These are phyloP conservation scores for Sphaerulina musiva DNA, from an alignment of 2,329 filamentous ascomycete genomes.

Conservation along the genomic window DNA sequence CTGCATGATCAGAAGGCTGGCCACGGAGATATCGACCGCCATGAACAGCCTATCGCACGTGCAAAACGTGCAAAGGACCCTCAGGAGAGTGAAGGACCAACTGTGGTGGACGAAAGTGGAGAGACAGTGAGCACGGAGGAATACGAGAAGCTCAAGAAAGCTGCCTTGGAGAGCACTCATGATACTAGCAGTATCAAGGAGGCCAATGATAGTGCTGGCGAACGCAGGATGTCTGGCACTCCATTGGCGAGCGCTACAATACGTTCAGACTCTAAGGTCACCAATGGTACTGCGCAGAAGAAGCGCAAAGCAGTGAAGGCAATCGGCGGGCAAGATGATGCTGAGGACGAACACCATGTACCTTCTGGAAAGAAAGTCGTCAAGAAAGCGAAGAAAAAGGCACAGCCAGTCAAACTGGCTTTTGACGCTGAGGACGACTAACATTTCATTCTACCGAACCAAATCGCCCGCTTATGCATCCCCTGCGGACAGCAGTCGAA, in stretches of 20 bases:
- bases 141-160: slow-evolving; percentile 36
- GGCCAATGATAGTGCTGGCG: slow-evolving; percentile 17
- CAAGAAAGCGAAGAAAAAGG: slow-evolving; percentile 33
- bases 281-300: slow-evolving; percentile 27
- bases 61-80: slow-evolving; percentile 52
- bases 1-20: slow-evolving; percentile 49
- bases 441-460: too few species aligned
- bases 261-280: slow-evolving; percentile 17
- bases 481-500: too few species aligned
- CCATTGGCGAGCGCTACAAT: slow-evolving; percentile 21
- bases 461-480: too few species aligned
- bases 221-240: slow-evolving; percentile 24
- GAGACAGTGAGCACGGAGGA: slow-evolving; percentile 51
- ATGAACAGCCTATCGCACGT: slow-evolving; percentile 41
- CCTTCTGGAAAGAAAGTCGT: slow-evolving; percentile 15
- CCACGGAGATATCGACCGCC: slow-evolving; percentile 39
- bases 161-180: background rate
- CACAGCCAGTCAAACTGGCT: slow-evolving; percentile 33
- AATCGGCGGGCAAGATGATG: slow-evolving; percentile 29
- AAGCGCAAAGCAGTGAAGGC: slow-evolving; percentile 35
- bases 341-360: slow-evolving; percentile 11
- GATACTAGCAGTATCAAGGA: slow-evolving; percentile 21
- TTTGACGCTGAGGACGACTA: slow-evolving; percentile 21
- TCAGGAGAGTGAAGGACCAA: slow-evolving; percentile 68
- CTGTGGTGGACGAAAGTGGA: slow-evolving; percentile 67